phyloP scores from a whole-genome alignment of 352 stramenopile genomes.

The Phytophthora hibernalis region DNA sequence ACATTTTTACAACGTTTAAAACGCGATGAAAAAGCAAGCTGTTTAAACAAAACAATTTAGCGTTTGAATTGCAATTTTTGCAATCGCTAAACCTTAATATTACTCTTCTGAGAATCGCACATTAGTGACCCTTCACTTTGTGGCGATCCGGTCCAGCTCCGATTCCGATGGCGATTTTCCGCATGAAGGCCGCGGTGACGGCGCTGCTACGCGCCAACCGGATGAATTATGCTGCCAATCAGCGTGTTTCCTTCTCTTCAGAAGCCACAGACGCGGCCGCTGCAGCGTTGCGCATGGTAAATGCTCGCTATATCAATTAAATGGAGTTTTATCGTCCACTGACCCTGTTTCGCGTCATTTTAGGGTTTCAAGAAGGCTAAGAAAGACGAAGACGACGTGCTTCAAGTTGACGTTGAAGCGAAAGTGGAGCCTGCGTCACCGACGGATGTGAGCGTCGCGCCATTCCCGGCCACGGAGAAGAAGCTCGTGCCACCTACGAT shows the following conservation, averaged over 20 bases:
- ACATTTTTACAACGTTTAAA: not conserved
- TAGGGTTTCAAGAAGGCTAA: conserved; percentile 67
- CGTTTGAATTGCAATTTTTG: no score
- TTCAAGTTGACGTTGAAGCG: conserved; percentile 5
- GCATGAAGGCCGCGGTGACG: conserved; percentile 42
- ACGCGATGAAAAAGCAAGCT: no score
- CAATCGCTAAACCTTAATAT: no score
- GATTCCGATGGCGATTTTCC: conserved; percentile 44
- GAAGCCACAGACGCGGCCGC: conserved; percentile 77
- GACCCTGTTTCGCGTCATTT: conserved; percentile 35
- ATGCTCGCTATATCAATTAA: not conserved
- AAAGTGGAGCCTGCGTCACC: conserved; percentile 4
- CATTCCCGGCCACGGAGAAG: conserved; percentile 22
- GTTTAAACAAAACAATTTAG: no score
- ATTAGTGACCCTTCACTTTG: conserved; percentile 6
- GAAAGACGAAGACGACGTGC: conserved; percentile 40
- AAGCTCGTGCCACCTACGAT: conserved; percentile 51
- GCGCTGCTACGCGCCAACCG: conserved; percentile 44
- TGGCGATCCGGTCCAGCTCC: conserved; percentile 24
- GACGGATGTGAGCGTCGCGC: conserved; percentile 11
- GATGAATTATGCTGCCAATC: conserved; percentile 9
- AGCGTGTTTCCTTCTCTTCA: conserved; percentile 55
- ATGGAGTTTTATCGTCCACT: not conserved
- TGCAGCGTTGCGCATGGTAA: conserved; percentile 76
- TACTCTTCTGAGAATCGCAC: no score